A percentile compares a stretch with the other conserved stretches of the same genome.
phyloP scores from a whole-genome alignment of 305 asterid genomes.

The Solanum aculeatissimum region DNA sequence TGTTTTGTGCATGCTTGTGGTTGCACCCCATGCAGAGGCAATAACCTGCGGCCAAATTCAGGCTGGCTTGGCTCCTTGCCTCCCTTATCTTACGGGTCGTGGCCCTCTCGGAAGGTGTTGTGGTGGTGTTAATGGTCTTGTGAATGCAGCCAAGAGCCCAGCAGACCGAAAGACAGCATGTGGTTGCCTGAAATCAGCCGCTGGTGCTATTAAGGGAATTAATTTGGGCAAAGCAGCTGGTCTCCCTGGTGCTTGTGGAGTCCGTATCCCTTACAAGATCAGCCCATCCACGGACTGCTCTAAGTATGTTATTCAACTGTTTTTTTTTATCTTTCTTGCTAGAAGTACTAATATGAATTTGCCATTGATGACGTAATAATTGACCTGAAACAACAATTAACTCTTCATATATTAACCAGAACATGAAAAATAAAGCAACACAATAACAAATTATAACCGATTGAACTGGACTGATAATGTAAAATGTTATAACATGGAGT shows the following conservation, averaged over 20 bases:
- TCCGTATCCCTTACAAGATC: not conserved
- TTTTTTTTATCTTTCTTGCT: not conserved
- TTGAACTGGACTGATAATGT: no score
- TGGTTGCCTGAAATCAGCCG: constrained; percentile 5
- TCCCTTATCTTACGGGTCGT: not conserved
- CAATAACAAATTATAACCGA: no score
- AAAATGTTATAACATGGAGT: no score
- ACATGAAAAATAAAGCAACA: not conserved
- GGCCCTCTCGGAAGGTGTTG: not conserved
- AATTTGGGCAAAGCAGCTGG: not conserved
- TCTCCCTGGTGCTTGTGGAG: not conserved
- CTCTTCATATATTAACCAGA: not conserved
- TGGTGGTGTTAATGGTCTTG: not conserved
- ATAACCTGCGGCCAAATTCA: not conserved
- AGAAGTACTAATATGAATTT: no score
- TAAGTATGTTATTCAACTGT: not conserved
- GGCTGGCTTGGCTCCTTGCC: not conserved
- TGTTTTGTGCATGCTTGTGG: not conserved
- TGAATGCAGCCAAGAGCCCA: not conserved
- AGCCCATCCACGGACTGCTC: constrained; percentile 1
- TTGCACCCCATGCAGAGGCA: constrained; percentile 1
- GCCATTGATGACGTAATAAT: no score
- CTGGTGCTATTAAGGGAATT: not conserved
- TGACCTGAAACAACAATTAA: not conserved
- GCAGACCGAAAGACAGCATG: not conserved